These are phyloP conservation scores for Pythium chondricola DNA, from an alignment of 352 stramenopile genomes.

Conservation along the genomic window DNA sequence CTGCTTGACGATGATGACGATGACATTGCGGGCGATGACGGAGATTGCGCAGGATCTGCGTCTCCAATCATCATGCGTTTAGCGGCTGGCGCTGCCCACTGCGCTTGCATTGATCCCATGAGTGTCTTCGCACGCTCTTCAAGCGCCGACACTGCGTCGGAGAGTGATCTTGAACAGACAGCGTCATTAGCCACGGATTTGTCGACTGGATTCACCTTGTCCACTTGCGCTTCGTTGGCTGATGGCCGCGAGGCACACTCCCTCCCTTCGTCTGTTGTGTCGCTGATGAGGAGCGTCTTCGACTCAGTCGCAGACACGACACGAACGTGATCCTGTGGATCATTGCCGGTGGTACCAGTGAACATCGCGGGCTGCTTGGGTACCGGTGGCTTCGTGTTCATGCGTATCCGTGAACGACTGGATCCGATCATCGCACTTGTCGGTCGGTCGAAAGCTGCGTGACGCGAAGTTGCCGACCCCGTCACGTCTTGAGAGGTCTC, in stretches of 20 bases:
- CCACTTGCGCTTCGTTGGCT: too few species aligned
- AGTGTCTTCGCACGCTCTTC: constrained; percentile 4
- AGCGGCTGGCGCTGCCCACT: background rate
- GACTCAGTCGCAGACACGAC: constrained; percentile 3
- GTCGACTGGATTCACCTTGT: too few species aligned
- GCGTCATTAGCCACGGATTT: too few species aligned
- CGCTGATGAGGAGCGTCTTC: too few species aligned
- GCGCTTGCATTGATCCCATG: background rate
- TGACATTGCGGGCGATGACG: background rate
- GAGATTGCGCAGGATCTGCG: background rate
- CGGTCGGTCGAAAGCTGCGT: too few species aligned
- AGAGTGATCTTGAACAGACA: background rate
- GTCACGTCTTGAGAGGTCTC: too few species aligned
- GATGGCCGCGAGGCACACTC: too few species aligned
- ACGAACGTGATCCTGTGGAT: constrained; percentile 12
- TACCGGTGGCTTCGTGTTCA: constrained; percentile 47
- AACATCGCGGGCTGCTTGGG: constrained; percentile 24
- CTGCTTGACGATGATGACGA: background rate
- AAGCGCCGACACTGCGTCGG: background rate
- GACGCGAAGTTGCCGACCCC: background rate
- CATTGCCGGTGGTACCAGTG: background rate
- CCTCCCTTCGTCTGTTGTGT: too few species aligned
- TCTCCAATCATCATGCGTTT: background rate
- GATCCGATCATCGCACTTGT: constrained; percentile 36
- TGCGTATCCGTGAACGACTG: constrained; percentile 39